phyloP scores from a whole-genome alignment of 2,329 filamentous ascomycete species.

The Pseudogymnoascus pannorum region DNA sequence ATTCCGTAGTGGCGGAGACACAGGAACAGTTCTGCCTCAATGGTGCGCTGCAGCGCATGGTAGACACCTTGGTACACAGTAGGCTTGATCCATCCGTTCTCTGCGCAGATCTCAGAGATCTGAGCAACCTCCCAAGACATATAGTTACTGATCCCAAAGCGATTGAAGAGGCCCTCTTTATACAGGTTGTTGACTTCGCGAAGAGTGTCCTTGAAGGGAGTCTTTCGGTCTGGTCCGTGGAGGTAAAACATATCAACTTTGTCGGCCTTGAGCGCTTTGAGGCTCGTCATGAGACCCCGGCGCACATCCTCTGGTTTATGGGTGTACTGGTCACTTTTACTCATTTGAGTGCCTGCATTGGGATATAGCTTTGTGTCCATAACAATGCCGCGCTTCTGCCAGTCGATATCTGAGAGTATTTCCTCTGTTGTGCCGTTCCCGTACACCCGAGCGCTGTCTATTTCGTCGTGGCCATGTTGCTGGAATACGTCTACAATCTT shows the following conservation, averaged over 20 bases:
- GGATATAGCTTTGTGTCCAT: constrained; percentile 50
- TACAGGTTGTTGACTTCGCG: constrained; percentile 28
- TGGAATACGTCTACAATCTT: constrained; percentile 58
- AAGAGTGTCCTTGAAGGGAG: constrained; percentile 25
- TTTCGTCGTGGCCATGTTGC: constrained; percentile 56
- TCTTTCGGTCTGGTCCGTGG: constrained; percentile 24
- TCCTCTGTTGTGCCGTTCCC: constrained; percentile 57
- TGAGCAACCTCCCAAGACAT: constrained; percentile 32
- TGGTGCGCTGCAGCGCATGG: constrained; percentile 34
- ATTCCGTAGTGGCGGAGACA: constrained; percentile 52
- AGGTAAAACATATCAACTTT: constrained; percentile 28
- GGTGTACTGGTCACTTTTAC: constrained; percentile 36
- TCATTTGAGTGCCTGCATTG: constrained; percentile 19
- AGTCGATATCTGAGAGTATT: constrained; percentile 52
- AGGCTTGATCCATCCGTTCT: constrained; percentile 29
- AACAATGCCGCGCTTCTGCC: constrained; percentile 54
- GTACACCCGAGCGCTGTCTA: constrained; percentile 63
- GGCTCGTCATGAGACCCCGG: constrained; percentile 40
- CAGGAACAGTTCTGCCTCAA: constrained; percentile 55
- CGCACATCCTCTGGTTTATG: constrained; percentile 46
- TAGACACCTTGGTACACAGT: constrained; percentile 31
- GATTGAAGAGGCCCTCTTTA: constrained; percentile 27
- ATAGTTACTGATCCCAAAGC: constrained; percentile 57
- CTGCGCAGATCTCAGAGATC: constrained; percentile 27
- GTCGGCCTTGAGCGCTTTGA: constrained; percentile 47